A percentile compares a stretch with the other conserved stretches of the same genome.
Conservation (phyloP, 2,329 filamentous ascomycete species). For the Phoma sp. region DNA sequence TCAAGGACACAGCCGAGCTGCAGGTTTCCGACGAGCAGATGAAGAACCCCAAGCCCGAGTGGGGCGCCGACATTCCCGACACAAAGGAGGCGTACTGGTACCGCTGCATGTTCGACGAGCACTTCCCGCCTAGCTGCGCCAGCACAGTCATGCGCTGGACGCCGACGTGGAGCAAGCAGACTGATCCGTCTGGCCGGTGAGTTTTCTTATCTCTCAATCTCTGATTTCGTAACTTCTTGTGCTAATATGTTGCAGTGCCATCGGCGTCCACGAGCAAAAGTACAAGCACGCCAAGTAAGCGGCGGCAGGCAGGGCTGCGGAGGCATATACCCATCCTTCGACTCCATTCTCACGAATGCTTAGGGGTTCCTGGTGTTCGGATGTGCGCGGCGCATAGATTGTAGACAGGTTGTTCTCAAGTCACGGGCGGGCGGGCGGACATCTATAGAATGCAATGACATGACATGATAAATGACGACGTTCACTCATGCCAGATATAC, state of each 20-base stretch:
- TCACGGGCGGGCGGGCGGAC: no score
- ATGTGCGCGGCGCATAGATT: no score
- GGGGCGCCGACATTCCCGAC: conserved; percentile 91
- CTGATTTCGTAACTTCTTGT: background rate
- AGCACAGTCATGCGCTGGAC: conserved; percentile 96
- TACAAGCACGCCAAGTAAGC: conserved; percentile 36
- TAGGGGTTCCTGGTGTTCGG: no score
- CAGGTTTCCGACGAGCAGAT: conserved; percentile 97
- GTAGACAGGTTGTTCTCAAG: no score
- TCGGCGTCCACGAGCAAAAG: conserved; percentile 45
- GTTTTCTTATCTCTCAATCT: conserved; percentile 22
- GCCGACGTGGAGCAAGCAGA: conserved; percentile 96
- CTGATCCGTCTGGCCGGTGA: conserved; percentile 90
- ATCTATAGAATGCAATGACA: no score
- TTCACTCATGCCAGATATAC: no score
- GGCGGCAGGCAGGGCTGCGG: background rate
- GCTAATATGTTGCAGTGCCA: conserved; percentile 32
- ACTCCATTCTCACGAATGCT: no score
- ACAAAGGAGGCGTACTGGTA: conserved; percentile 99
- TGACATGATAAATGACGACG: no score
- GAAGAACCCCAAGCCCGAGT: conserved; percentile 97
- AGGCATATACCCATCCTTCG: background rate
- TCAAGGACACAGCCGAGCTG: conserved; percentile 92
- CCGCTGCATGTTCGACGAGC: conserved; percentile 97
- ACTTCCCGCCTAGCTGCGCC: conserved; percentile 91